phyloP scores from a whole-genome alignment of 1,284 basidiomycete genomes.

The Ganoderma leucocontextum region DNA sequence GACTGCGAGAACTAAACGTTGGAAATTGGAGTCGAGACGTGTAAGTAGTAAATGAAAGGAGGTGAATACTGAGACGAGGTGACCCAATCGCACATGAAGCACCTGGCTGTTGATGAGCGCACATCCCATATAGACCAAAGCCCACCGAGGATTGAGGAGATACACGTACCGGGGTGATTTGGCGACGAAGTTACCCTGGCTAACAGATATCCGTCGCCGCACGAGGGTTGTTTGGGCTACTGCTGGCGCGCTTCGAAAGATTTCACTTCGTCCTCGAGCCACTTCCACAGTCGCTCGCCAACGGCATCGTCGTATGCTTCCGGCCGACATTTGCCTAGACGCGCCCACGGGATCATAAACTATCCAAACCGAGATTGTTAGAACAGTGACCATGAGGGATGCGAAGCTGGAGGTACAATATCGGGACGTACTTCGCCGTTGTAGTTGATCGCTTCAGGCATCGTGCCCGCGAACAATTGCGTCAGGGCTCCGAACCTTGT shows the following conservation, averaged over 20 bases:
- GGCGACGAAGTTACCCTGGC: too few relatives aligned
- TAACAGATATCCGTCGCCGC: too few relatives aligned
- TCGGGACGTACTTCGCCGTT: constrained; percentile 34
- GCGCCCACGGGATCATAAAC: constrained; percentile 58
- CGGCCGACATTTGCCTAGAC: constrained; percentile 42
- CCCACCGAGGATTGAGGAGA: too few relatives aligned
- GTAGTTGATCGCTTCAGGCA: constrained; percentile 34
- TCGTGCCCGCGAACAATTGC: constrained; percentile 37
- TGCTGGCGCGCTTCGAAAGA: neutral
- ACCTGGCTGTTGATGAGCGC: too few relatives aligned
- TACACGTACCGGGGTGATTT: too few relatives aligned
- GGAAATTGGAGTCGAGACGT: too few relatives aligned
- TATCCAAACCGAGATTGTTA: constrained; percentile 29
- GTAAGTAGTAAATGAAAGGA: too few relatives aligned
- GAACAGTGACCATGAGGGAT: neutral
- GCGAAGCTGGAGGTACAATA: too few relatives aligned
- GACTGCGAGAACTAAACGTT: too few relatives aligned
- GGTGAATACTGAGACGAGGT: too few relatives aligned
- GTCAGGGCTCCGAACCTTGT: constrained; percentile 36
- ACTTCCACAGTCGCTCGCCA: constrained; percentile 50
- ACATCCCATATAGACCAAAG: too few relatives aligned
- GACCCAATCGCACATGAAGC: too few relatives aligned
- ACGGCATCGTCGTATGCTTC: constrained; percentile 47
- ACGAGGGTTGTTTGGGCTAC: neutral
- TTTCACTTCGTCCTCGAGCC: constrained; percentile 50